Evolutionary conservation across 176 grass and related monocot genomes (phyloP).

Genomic region (Hsuehochloa calcarea): DNA sequence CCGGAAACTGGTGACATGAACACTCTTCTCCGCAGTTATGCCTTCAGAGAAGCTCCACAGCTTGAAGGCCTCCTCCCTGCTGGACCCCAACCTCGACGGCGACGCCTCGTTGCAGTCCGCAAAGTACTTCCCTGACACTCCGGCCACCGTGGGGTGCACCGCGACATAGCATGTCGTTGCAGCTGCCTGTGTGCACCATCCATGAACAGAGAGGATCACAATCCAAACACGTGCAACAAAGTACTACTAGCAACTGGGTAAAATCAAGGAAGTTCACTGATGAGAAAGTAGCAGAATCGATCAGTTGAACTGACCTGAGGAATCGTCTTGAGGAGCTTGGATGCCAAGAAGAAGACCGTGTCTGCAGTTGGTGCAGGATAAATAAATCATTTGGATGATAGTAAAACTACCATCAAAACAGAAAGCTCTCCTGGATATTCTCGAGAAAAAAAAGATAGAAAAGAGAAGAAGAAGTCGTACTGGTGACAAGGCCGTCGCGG

Average conservation of each 20-base stretch:
- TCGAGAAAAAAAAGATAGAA: background rate
- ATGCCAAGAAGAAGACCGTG: conserved; percentile 73
- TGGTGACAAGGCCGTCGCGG: conserved; percentile 77
- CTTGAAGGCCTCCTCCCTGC: conserved; percentile 53
- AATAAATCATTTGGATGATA: background rate
- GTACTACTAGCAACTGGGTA: background rate
- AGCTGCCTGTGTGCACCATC: conserved; percentile 49
- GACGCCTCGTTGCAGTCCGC: conserved; percentile 91
- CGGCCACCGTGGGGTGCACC: conserved; percentile 57
- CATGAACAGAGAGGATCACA: background rate
- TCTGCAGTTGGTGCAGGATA: conserved; percentile 39
- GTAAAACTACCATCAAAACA: background rate
- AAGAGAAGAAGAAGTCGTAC: conserved; percentile 15
- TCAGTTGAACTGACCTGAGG: conserved; percentile 50
- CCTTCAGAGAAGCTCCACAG: conserved; percentile 76
- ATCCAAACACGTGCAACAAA: background rate
- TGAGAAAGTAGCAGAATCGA: background rate
- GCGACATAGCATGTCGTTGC: conserved; percentile 88
- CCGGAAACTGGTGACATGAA: conserved; percentile 8
- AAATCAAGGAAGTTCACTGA: background rate
- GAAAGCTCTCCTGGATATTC: background rate
- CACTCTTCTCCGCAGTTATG: conserved; percentile 37
- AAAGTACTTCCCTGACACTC: conserved; percentile 82
- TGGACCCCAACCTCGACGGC: conserved; percentile 59
- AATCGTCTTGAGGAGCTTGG: conserved; percentile 92